phyloP scores from a whole-genome alignment of 2,329 filamentous ascomycete species.

The Stemphylium vesicarium region DNA sequence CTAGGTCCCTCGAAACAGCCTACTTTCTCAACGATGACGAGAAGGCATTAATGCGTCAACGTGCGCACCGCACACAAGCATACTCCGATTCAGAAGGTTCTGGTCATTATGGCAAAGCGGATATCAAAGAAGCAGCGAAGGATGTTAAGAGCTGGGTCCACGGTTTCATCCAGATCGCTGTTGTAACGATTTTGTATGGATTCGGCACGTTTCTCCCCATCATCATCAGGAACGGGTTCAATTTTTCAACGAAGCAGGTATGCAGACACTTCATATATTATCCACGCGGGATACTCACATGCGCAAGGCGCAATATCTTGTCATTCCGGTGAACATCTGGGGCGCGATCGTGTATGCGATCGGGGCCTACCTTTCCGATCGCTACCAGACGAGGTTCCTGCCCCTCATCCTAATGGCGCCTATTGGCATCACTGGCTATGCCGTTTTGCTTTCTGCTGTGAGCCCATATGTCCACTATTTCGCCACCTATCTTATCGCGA shows the following conservation, averaged over 20 bases:
- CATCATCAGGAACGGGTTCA: conserved; percentile 51
- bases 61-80: too few relatives aligned
- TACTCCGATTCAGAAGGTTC: too few relatives aligned
- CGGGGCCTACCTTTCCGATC: conserved; percentile 50
- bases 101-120: too few relatives aligned
- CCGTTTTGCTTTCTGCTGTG: too few relatives aligned
- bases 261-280: conserved; percentile 23
- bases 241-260: conserved; percentile 49
- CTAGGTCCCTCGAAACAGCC: too few relatives aligned
- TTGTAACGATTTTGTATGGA: conserved; percentile 49
- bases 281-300: background rate
- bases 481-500: too few relatives aligned
- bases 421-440: too few relatives aligned
- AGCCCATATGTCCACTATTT: too few relatives aligned
- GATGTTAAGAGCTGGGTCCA: too few relatives aligned
- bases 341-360: conserved; percentile 33
- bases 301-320: conserved; percentile 41
- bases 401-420: conserved; percentile 15
- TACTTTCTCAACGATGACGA: too few relatives aligned
- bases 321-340: conserved; percentile 53
- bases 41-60: too few relatives aligned
- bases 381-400: conserved; percentile 47
- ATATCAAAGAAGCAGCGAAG: too few relatives aligned
- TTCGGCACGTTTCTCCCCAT: conserved; percentile 53
- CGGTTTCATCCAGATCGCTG: conserved; percentile 47